Evolutionary conservation across 768 basidiomycete genomes (phyloP), one percentile per base, ranked within the genome.

Genomic region (Gymnopilus junonius): DNA sequence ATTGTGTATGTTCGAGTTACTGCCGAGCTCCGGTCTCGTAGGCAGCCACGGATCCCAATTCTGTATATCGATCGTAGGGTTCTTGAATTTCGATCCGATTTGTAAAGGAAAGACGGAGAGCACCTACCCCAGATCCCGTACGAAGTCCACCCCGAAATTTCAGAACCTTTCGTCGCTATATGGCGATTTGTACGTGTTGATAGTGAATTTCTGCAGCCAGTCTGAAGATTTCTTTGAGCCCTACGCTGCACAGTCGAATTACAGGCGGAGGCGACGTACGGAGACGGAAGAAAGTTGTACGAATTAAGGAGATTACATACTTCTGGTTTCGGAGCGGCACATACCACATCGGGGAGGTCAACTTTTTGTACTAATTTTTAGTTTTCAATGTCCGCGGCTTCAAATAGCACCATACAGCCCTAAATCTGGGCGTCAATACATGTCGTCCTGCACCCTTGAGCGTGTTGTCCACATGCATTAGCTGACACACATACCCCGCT

Each of bases 1-100:
- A 72, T 70, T 68, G 65, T 70, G 69, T 71, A 71, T 75, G 71
- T 75, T 70, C 69, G 58, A 70, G 69, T 67, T 73, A 67, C 63
- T 69, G 67, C 71, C 70, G 70, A 69, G 64, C 63, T 67, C 69
- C 71, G 69, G 68, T 61, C 39, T 63, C 57, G 48, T 43, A 51
- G 48, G 53, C 60, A 61, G 57, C 27, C 64, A 65, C 67, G 66
- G 66, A 67, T 72, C 67, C 58, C 55, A 39, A 66, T 66, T 55
- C 62, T 63, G 58, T 65, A 53, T 65, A 63, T 63, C 71, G 73
- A 74, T 72, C 71, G 68, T 68, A 59, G 61, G 55, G 27, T 65
- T 59, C 65, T 65, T 54, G 25, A 54, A 54, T 63, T 6, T 46
- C 37, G 63, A 55, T 48, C 35, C 31, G 17, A 42, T 48, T 67